Base-by-base conservation (phyloP, 1,284 basidiomycete species). In the Austropuccinia psidii region DNA sequence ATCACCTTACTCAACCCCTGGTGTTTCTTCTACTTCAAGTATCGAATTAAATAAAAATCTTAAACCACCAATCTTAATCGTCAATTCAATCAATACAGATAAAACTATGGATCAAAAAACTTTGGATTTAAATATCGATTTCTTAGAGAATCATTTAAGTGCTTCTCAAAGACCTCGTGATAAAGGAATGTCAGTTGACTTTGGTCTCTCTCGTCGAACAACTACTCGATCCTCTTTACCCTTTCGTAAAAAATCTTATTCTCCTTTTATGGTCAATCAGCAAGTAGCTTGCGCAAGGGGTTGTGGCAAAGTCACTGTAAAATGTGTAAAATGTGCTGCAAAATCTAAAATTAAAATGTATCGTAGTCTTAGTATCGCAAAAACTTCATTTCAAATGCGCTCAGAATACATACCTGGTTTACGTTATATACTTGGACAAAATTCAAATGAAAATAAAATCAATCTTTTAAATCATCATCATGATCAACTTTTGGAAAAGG, bases 241-340 rank as follows among this genome's bases (percentile, higher is more conserved):
- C 24, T 19, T 45, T 13, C 49, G 52, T n/a, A 69, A 69, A 24
- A 55, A 55, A 19, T 55, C 50, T 7, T 69, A 69, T 29, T 55
- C 49, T 4, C 66, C 66, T 11, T 52, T 57, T 47, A 50, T 69
- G 11, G 52, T 69, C 1, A 60, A 47, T 49, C 39, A 60, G 57
- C 55, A 70, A 70, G 54, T 60, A 19, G 68, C 54, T 17, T 70
- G 68, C n/a, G 68, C 41, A 24, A 61, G 47, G 33, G 68, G 68
- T 6, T 70, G 68, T 49, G 68, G 68, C 3, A 70, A 70, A 50
- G 68, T 70, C 8, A 70, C 68, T 5, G 68, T 55, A 1, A 70
- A 70, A 61, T 70, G 68, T 24, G 68, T 70, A 37, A 60, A 50
- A 35, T 70, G 68, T 39, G 68, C 52, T n/a, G 52, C 66, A 17